phyloP scores from a whole-genome alignment of 2,329 filamentous ascomycete species.

The Nemania sp. region DNA sequence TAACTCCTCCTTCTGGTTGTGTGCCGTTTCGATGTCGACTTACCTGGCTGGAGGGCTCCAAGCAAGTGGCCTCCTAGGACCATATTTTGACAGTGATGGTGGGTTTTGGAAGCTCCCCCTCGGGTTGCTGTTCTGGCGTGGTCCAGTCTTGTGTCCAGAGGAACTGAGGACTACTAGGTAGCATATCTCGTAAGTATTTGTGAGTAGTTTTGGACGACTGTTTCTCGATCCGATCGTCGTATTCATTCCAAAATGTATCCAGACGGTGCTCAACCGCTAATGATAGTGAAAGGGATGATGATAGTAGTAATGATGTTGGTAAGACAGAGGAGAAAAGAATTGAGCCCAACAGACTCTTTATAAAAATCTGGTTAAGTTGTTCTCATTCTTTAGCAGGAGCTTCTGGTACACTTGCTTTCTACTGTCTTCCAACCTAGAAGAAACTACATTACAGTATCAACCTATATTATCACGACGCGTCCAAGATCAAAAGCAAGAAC shows the following conservation, averaged over 20 bases:
- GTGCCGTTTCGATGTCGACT: neutral
- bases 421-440: neutral
- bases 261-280: too few relatives aligned
- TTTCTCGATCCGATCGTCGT: too few relatives aligned
- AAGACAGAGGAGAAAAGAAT: neutral
- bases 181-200: too few relatives aligned
- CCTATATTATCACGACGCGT: too few relatives aligned
- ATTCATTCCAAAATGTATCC: too few relatives aligned
- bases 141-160: too few relatives aligned
- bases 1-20: neutral
- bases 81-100: neutral
- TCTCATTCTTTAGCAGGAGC: neutral
- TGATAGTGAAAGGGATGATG: neutral
- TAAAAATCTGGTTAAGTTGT: neutral
- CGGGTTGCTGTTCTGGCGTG: too few relatives aligned
- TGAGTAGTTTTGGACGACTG: too few relatives aligned
- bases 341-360: neutral
- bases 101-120: neutral
- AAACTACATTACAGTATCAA: neutral
- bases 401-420: neutral
- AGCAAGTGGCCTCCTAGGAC: too few relatives aligned
- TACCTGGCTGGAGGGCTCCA: neutral
- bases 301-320: neutral
- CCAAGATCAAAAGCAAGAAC: too few relatives aligned
- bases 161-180: too few relatives aligned